Conservation (phyloP, 345 rosid genomes). For the Camelina hispida region DNA sequence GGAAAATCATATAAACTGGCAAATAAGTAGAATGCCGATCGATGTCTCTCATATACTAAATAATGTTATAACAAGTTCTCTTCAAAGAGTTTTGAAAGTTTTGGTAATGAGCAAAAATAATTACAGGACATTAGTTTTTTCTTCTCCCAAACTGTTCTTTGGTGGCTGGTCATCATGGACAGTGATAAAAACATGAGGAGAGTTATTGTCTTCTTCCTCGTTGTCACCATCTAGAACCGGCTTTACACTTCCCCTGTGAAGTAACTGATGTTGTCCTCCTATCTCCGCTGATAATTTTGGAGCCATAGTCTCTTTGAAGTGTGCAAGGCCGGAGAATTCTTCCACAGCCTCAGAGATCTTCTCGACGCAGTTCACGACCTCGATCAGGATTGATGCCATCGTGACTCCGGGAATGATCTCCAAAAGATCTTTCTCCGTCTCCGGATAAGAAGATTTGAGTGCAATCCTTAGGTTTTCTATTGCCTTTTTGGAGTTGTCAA, state of each 20-base stretch:
- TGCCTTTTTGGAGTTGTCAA: conserved; percentile 61
- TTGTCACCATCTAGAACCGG: conserved; percentile 53
- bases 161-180: conserved; percentile 46
- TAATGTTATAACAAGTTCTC: conserved; percentile 5
- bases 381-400: conserved; percentile 60
- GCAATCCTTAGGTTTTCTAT: conserved; percentile 49
- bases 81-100: conserved; percentile 4
- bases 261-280: conserved; percentile 50
- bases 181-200: conserved; percentile 48
- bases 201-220: conserved; percentile 12
- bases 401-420: conserved; percentile 62
- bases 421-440: conserved; percentile 48
- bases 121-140: conserved; percentile 37
- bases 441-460: conserved; percentile 44
- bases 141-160: conserved; percentile 26
- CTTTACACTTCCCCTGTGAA: conserved; percentile 62
- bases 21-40: neutral
- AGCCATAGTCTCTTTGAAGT: conserved; percentile 51
- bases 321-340: conserved; percentile 63
- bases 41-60: conserved; percentile 1
- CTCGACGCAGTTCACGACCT: conserved; percentile 55
- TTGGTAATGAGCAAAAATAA: conserved; percentile 25
- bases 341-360: conserved; percentile 55
- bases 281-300: conserved; percentile 49
- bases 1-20: neutral